Percentiles rank a stretch among this genome's conserved stretches.
Conservation (phyloP, 345 rosid genomes). For the Cardiospermum halicacabum region DNA sequence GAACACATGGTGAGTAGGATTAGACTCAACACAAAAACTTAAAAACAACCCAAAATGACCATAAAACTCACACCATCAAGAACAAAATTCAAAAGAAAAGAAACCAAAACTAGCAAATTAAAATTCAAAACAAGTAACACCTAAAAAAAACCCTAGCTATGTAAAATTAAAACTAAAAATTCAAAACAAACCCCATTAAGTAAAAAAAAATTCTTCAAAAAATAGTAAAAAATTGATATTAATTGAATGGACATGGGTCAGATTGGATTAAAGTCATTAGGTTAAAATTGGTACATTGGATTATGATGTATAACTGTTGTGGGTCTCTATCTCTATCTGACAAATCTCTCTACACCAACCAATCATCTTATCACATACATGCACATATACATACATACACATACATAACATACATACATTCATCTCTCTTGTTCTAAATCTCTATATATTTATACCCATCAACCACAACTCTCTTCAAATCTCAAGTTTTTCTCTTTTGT, state of each 20-base stretch:
- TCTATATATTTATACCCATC: conserved; percentile 31
- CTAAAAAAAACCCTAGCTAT: conserved; percentile 14
- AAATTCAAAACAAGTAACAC: conserved; percentile 31
- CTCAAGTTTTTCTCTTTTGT: neutral
- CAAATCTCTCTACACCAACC: conserved; percentile 29
- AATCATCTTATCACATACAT: conserved; percentile 22
- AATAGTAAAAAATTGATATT: conserved; percentile 13
- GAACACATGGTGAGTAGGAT: neutral
- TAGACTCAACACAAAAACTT: conserved; percentile 6
- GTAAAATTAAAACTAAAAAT: too few species aligned
- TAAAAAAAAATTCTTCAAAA: neutral
- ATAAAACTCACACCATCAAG: conserved; percentile 10
- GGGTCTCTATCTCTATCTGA: conserved; percentile 23
- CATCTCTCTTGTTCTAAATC: conserved; percentile 1
- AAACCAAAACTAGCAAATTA: conserved; percentile 27
- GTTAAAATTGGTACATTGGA: conserved; percentile 41
- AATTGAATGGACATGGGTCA: conserved; percentile 22
- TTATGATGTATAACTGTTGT: conserved; percentile 57
- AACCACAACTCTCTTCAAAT: conserved; percentile 11
- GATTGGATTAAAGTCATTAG: conserved; percentile 31
- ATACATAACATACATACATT: too few species aligned
- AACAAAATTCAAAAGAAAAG: conserved; percentile 12
- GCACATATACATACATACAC: too few species aligned
- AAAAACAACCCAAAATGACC: conserved; percentile 14
- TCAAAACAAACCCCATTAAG: conserved; percentile 19